These are phyloP conservation scores for Volvox carteri DNA, from an alignment of 163 green algal genomes.

Conservation along the genomic window DNA sequence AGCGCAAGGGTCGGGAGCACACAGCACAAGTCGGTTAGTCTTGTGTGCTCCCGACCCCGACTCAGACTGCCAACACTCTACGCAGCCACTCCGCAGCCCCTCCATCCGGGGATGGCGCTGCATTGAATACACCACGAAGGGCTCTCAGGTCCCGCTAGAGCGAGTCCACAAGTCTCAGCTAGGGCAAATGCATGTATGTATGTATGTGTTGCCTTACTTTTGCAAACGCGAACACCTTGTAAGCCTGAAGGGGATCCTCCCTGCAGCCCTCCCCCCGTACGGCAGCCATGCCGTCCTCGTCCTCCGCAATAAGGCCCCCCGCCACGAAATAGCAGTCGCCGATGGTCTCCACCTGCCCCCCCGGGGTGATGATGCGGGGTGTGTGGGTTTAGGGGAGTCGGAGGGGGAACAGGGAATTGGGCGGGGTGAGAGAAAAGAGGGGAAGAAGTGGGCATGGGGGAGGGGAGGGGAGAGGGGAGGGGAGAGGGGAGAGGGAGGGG, in stretches of 20 bases:
- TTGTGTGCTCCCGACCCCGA: not conserved
- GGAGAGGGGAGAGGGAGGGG: not conserved
- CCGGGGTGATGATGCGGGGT: too few relatives aligned
- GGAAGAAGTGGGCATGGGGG: not conserved
- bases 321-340: slow-evolving; percentile 51
- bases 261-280: not conserved
- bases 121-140: too few relatives aligned
- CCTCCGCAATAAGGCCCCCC: slow-evolving; percentile 14
- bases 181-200: too few relatives aligned
- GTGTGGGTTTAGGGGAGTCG: too few relatives aligned
- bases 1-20: not conserved
- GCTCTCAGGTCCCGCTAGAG: too few relatives aligned
- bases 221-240: slow-evolving; percentile 38
- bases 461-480: not conserved
- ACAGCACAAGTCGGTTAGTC: too few relatives aligned
- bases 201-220: too few relatives aligned
- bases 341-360: slow-evolving; percentile 54
- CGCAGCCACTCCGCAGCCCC: not conserved
- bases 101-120: not conserved
- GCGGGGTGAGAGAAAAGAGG: not conserved
- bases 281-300: slow-evolving; percentile 40
- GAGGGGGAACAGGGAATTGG: too few relatives aligned
- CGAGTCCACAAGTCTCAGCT: too few relatives aligned
- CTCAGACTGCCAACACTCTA: not conserved
- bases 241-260: slow-evolving; percentile 2